Conservation (phyloP, 75 land plant species). For the Selaginella tamariscina region DNA sequence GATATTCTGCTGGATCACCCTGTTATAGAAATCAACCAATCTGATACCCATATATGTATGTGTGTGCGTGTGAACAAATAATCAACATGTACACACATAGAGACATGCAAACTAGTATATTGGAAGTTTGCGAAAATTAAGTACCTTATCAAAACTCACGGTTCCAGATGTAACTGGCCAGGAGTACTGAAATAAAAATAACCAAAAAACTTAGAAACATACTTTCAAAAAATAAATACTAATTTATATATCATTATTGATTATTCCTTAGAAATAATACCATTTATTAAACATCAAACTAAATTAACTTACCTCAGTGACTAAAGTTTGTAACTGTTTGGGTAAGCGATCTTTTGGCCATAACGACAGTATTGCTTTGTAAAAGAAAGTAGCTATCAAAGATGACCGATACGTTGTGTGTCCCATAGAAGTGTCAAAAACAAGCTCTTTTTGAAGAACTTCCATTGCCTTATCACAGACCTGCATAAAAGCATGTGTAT, state of each 20-base stretch:
- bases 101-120: no score
- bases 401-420: constrained; percentile 22
- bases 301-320: constrained; percentile 17
- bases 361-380: constrained; percentile 33
- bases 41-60: not conserved
- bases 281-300: not conserved
- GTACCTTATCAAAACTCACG: constrained; percentile 28
- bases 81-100: not conserved
- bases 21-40: constrained; percentile 13
- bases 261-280: not conserved
- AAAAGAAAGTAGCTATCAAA: constrained; percentile 24
- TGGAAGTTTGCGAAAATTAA: no score
- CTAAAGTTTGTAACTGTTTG: constrained; percentile 14
- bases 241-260: no score
- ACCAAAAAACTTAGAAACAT: no score
- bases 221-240: no score
- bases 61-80: not conserved
- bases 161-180: constrained; percentile 26
- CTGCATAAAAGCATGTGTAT: constrained; percentile 13
- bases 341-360: constrained; percentile 25
- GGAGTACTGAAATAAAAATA: constrained; percentile 19
- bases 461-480: constrained; percentile 19
- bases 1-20: constrained; percentile 35
- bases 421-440: constrained; percentile 22
- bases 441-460: constrained; percentile 21